Base-by-base conservation (phyloP, 768 basidiomycete genomes). In the Kwoniella sp. region DNA sequence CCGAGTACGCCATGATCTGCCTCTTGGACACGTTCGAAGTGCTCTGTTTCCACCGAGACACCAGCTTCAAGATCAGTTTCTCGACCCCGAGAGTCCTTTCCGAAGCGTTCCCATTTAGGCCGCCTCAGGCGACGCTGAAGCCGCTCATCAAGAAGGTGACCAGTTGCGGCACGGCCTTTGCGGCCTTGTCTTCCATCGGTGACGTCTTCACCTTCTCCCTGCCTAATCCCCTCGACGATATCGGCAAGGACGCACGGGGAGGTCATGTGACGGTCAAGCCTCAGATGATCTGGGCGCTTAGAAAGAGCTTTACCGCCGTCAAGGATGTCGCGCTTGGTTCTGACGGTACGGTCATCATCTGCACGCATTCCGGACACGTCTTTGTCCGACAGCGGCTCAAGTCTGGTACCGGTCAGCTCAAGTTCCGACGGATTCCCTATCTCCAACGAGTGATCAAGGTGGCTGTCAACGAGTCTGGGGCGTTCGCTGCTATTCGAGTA, bases 311-410 rank as follows among this genome's bases (percentile, higher is more conserved):
- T 64, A 89, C 87, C 54, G 84, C 87, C 12, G 89, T 89, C 28
- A 83, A 86, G 84, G 93, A 98, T 62, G 86, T 93, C 8, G 90
- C 89, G 0, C 78, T 96, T 12, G 89, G 89, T 17, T 78, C 83
- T 1, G 90, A 95, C 58, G 89, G 91, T 3, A 82, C 86, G 14
- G 81, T 95, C 65, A 85, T 95, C 67, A 80, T 98, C 39, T 95
- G 89, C 75, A 98, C 93, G 1, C 83, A 87, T 57, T 92, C 93
- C 3, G 93, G 93, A 0, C 91, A 96, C 63, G 91, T 93, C 27
- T 96, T 86, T 67, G 80, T 92, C 20, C 85, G 91, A 20, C 79
- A 83, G 17, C 81, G 89, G 23, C 82, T 71, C 50, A 77, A 78
- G 65, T 53, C 65, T 32, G 45, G 64, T 63, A 22, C 58, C 36